These are phyloP conservation scores for Aspergillus sp. DNA, from an alignment of 2,329 filamentous ascomycete species.

Conservation along the genomic window DNA sequence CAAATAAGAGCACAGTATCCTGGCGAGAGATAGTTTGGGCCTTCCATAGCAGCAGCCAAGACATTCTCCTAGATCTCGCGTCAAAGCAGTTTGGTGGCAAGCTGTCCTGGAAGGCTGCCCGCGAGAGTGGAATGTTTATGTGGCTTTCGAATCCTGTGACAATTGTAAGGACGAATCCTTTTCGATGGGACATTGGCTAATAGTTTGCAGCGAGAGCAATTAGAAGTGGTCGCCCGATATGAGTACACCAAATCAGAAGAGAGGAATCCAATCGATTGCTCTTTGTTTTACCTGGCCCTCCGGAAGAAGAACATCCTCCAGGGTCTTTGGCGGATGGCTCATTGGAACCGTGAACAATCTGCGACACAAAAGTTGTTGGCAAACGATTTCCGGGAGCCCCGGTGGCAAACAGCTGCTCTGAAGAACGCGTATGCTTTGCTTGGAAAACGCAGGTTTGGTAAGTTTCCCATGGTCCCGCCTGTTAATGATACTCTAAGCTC, in stretches of 20 bases:
- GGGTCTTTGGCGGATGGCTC: constrained; percentile 92
- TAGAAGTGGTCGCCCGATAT: constrained; percentile 87
- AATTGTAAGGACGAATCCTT: constrained; percentile 59
- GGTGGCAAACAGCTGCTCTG: constrained; percentile 83
- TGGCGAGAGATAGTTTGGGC: constrained; percentile 54
- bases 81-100: constrained; percentile 74
- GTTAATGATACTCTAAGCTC: not conserved
- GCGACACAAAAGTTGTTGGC: constrained; percentile 76
- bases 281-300: constrained; percentile 85
- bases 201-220: constrained; percentile 63
- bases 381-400: constrained; percentile 86
- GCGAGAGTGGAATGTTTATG: constrained; percentile 88
- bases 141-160: constrained; percentile 80
- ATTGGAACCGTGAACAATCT: constrained; percentile 80
- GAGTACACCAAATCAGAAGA: constrained; percentile 87
- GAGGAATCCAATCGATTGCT: constrained; percentile 88
- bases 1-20: constrained; percentile 58
- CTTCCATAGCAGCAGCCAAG: constrained; percentile 62
- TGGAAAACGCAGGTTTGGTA: constrained; percentile 83
- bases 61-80: constrained; percentile 83
- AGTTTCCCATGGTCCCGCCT: constrained; percentile 21
- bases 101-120: constrained; percentile 80
- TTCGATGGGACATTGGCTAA: constrained; percentile 11
- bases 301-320: constrained; percentile 87
- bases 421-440: constrained; percentile 97